Evolutionary conservation across 192 early-diverging fungal species (phyloP), one percentile per base, ranked within the genome.

Genomic region (Coemansia sp.): DNA sequence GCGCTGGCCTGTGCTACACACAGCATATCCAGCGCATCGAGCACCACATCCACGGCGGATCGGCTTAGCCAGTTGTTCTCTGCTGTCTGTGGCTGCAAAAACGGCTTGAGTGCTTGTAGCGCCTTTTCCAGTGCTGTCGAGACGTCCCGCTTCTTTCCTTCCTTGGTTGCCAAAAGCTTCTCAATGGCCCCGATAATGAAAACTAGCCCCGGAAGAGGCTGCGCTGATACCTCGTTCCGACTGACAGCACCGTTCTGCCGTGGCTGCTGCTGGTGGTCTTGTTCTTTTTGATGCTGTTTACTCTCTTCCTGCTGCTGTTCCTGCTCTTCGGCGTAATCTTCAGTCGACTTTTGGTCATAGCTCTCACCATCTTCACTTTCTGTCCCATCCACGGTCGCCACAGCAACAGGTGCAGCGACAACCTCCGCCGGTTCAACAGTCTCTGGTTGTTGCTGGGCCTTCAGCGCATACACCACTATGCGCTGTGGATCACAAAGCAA

Each of bases 11-110:
- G 82, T 56, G 91, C 86, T 43, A 85, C 85, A 73, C 93, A 93
- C 8, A 91, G 88, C 22, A 91, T 60, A 64, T 89, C 84, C 58
- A 95, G 80, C 16, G 94, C 91, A 39, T 82, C 71, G 41, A 93
- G 82, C 10, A 94, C 83, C 1, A 84, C 51, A 18, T 83, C 72
- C 9, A 67, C 48, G 61, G 76, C 81, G 12, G 40, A 12, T 37
- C 60, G 67, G 15, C 49, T 49, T 49, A 75, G 69, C 66, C 62
- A 63, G 42, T 60, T 54, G 58, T 55, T 36, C 40, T 70, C 63
- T 16, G 45, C 57, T 37, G 46, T 41, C 62, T 64, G 49, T 15
- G 49, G n/a, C 49, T 62, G 47, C 61, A 67, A 21, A 39, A 60
- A 46, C 16, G 65, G 61, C 46, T 41, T 65, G 54, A 77, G 65